Conservation (phyloP, 306 rosid species). For the Sindora glabra region DNA sequence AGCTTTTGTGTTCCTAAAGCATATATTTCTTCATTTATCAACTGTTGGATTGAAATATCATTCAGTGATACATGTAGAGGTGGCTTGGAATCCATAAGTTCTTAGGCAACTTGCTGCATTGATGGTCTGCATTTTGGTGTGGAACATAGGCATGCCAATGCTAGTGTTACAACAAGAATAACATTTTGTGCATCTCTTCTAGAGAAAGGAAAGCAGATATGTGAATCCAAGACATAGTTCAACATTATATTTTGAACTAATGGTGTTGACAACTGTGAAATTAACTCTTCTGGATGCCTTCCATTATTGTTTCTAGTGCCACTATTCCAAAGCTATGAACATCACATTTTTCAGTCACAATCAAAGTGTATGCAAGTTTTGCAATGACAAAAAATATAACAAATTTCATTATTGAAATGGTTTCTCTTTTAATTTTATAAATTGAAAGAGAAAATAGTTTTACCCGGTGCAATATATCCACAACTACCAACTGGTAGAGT, state of each 20-base stretch:
- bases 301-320: conserved; percentile 20
- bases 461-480: conserved; percentile 17
- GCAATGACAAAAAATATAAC: too few relatives aligned
- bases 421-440: too few relatives aligned
- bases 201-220: background rate
- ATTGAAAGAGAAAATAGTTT: too few relatives aligned
- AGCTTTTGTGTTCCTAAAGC: background rate
- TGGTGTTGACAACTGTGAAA: background rate
- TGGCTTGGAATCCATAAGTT: background rate
- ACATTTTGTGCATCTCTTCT: too few relatives aligned
- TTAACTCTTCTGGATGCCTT: conserved; percentile 4
- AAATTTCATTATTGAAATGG: too few relatives aligned
- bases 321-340: too few relatives aligned
- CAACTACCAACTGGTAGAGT: background rate
- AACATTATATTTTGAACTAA: background rate
- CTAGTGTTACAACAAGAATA: too few relatives aligned
- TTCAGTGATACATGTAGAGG: background rate
- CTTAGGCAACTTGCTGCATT: conserved; percentile 1
- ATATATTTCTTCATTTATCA: too few relatives aligned
- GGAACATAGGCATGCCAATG: too few relatives aligned
- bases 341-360: conserved; percentile 15
- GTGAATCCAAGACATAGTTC: background rate
- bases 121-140: too few relatives aligned
- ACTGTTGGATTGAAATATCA: background rate
- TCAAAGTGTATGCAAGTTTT: conserved; percentile 12